Evolutionary conservation across 192 early-diverging fungal genomes (phyloP), one percentile per base, ranked within the genome.

Genomic region (Entomortierella beljakovae): DNA sequence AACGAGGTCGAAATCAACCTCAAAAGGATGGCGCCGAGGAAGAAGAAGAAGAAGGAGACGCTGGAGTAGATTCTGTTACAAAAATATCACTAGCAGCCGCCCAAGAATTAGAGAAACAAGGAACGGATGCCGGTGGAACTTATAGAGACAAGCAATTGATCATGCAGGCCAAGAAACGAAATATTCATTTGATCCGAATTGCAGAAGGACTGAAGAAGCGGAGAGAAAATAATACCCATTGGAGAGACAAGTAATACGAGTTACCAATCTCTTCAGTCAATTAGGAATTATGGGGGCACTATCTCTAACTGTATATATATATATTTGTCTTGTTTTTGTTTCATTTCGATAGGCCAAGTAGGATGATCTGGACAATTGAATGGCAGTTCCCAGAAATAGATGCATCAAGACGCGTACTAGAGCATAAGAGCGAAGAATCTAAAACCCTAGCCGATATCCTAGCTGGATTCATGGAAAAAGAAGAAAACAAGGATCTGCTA

Each of bases 151-250:
- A 82, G 23, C 51, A 71, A 6, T 42, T 85, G 42, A 63, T 82
- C 3, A 49, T 74, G 66, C 85, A 83, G 42, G 82, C 85, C 0
- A 60, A 70, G 34, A 75, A 76, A 31, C 43, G 80, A n/a, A 81
- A 72, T 2, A 84, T 82, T 11, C 46, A 70, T 6, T 62, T 87
- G 50, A 62, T 68, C 43, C 64, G 86, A 40, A 80, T 91, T 70
- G 82, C 89, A 22, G 66, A 74, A 18, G 89, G 85, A 28, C 84
- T 91, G 75, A 82, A 88, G 64, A 75, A 86, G 34, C 84, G 80
- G n/a, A 86, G 87, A 40, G 46, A 75, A 46, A 91, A 87, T 70
- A 67, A 71, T 43, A 84, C 84, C 1, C 82, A 85, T 31, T 91
- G 82, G 61, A 83, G 74, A 58, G 66, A 74, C 49, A 87, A 85